Conservation (phyloP, 2,329 filamentous ascomycete genomes). For the Neonectria neomacrospora region DNA sequence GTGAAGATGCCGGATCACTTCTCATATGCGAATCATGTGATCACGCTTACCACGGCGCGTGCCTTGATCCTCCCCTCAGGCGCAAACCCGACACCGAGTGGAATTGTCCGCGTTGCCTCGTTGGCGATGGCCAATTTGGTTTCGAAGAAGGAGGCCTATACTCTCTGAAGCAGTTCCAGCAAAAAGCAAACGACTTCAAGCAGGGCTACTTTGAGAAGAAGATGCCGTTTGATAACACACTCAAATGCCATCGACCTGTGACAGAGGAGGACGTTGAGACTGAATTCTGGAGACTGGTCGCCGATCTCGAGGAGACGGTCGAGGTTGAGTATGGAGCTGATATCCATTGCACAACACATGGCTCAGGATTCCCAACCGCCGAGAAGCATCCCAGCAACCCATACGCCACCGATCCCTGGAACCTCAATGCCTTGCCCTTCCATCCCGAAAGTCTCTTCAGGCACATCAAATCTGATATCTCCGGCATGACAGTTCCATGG, state of each 20-base stretch:
- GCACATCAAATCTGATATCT: conserved; percentile 98
- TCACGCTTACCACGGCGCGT: conserved; percentile 84
- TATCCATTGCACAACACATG: conserved; percentile 97
- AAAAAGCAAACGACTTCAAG: conserved; percentile 95
- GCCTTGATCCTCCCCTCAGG: conserved; percentile 86
- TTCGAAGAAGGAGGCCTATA: conserved; percentile 98
- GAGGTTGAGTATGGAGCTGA: conserved; percentile 99
- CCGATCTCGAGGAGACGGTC: conserved; percentile 92
- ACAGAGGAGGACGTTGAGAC: conserved; percentile 96
- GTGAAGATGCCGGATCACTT: conserved; percentile 76
- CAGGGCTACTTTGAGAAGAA: conserved; percentile 91
- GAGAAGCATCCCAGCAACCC: conserved; percentile 89
- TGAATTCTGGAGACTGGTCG: conserved; percentile 96
- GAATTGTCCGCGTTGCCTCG: conserved; percentile 95
- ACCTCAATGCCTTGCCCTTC: conserved; percentile 90
- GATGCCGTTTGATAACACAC: conserved; percentile 86
- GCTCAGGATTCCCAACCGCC: conserved; percentile 94
- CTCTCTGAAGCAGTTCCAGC: conserved; percentile 94
- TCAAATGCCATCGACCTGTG: conserved; percentile 82
- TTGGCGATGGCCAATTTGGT: conserved; percentile 95
- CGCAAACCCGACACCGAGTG: conserved; percentile 85
- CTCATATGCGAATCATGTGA: conserved; percentile 93
- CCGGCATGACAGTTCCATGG: conserved; percentile 99
- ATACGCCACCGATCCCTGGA: conserved; percentile 94
- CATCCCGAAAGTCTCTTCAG: conserved; percentile 93